Percentiles rank a stretch among this genome's conserved stretches.
Evolutionary conservation across 768 basidiomycete species (phyloP).

Genomic region (Macrolepiota fuliginosa): DNA sequence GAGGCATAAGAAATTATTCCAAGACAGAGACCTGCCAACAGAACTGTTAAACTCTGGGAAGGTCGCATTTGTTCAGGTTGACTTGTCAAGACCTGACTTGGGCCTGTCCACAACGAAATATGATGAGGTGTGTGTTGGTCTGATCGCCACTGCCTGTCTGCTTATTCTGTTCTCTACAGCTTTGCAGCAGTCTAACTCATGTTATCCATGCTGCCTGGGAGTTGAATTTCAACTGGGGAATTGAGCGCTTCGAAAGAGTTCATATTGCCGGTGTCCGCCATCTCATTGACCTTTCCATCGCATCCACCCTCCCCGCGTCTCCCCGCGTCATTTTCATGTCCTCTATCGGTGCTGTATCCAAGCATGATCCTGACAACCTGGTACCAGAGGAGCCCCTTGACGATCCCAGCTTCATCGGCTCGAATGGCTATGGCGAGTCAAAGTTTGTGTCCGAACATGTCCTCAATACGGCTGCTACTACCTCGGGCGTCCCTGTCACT

Average conservation of each 20-base stretch:
- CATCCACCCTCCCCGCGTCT: background rate
- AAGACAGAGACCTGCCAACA: background rate
- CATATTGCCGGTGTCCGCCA: slow-evolving; percentile 12
- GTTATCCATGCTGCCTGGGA: slow-evolving; percentile 16
- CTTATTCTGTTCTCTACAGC: background rate
- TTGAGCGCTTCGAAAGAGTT: slow-evolving; percentile 12
- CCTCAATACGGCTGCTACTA: background rate
- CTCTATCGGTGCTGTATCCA: slow-evolving; percentile 11
- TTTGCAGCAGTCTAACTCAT: slow-evolving; percentile 8
- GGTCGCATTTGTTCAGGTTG: slow-evolving; percentile 3
- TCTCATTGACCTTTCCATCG: slow-evolving; percentile 8
- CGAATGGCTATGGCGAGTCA: slow-evolving; percentile 7
- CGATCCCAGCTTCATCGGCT: slow-evolving; percentile 4
- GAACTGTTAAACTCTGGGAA: background rate
- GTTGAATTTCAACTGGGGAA: slow-evolving; percentile 15
- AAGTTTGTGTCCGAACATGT: slow-evolving; percentile 13
- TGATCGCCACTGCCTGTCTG: background rate
- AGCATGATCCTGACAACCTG: background rate
- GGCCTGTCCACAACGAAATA: background rate
- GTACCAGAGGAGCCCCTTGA: slow-evolving; percentile 10
- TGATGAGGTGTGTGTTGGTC: slow-evolving; percentile 1
- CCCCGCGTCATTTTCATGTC: slow-evolving; percentile 12
- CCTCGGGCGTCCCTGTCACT: slow-evolving; percentile 1
- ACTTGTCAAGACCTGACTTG: slow-evolving; percentile 2
- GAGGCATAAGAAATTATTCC: slow-evolving; percentile 6